Base-by-base conservation (phyloP, 139 green algal genomes). In the Deuterostichococcus epilithicus region DNA sequence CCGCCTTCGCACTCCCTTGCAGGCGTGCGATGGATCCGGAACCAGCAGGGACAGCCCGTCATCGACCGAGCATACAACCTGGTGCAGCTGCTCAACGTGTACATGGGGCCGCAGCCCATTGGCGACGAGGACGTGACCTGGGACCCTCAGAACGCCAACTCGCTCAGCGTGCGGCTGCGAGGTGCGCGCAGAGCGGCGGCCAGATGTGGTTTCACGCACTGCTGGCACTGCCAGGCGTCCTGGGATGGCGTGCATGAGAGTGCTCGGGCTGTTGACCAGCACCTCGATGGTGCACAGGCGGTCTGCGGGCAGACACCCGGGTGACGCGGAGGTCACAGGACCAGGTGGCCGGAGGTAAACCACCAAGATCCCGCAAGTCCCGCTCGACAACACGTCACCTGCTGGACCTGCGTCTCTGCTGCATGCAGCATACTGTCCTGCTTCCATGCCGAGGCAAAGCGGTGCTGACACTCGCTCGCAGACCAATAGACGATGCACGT, bases 61-160 rank as follows among this genome's bases (percentile, higher is more conserved):
- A 91, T 87, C 10, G 92, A 97, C 82, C 84, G 92, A 23, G 66
- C 74, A 18, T 94, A 89, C 84, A 96, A 96, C 83, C 93, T 87
- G 0, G 83, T 84, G 1, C 68, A 82, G n/a, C 72, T 96, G 69
- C 73, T 95, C 73, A 42, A 82, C 0, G 80, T 83, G 18, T 94
- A 96, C 75, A 75, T 82, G 18, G 78, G 75, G 25, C 59, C 58
- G 2, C 52, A 76, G 3, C 32, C 33, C 15, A 38, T 76, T 2
- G 37, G 69, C 18, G 33, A 42, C 23, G 65, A 81, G 2, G 47
- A 86, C 67, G 95, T 94, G 20, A 60, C 15, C 13, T 95, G 91
- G 91, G 80, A 94, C 76, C 70, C 76, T 18, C 65, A 90, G 26
- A 83, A 94, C 81, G 91, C 92, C 58, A 94, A 95, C 74, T 52